A percentile compares a stretch with the other conserved stretches of the same genome.
Conservation (phyloP, 768 basidiomycete species). For the Russula foetens region DNA sequence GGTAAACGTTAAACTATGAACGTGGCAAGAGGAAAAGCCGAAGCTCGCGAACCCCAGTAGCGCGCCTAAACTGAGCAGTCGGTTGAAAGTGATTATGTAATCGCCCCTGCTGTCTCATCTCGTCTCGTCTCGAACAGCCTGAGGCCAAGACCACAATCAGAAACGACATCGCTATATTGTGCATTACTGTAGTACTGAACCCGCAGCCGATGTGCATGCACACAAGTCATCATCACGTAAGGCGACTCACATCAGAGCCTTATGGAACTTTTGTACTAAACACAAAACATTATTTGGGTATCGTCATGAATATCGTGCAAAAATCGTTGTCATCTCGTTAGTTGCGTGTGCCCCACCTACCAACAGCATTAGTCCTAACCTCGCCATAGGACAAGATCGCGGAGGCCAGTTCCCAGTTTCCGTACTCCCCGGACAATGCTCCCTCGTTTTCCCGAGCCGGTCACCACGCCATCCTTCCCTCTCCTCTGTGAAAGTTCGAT, state of each 20-base stretch:
- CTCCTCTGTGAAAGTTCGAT: constrained; percentile 17
- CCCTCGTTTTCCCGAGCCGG: background rate
- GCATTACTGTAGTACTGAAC: no score
- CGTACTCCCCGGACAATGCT: constrained; percentile 10
- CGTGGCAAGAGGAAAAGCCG: background rate
- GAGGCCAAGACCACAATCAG: no score
- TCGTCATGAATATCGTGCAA: background rate
- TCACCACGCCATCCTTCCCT: constrained; percentile 1
- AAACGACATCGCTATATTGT: no score
- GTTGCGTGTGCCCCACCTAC: background rate
- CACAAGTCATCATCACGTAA: no score
- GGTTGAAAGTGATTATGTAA: background rate
- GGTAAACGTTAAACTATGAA: background rate
- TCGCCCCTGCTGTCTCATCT: no score
- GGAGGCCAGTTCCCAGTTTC: constrained; percentile 7
- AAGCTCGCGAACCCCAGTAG: background rate
- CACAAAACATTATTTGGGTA: background rate
- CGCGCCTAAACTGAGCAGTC: no score
- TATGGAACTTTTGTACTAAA: no score
- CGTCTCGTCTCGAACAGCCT: no score
- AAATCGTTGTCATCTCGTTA: background rate
- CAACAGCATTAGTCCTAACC: background rate
- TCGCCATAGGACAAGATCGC: constrained; percentile 9
- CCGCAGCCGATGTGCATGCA: no score
- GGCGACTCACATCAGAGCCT: no score